These are phyloP conservation scores for Crinitomyces ghanaensis DNA, from an alignment of 805 yeast genomes.

Conservation along the genomic window DNA sequence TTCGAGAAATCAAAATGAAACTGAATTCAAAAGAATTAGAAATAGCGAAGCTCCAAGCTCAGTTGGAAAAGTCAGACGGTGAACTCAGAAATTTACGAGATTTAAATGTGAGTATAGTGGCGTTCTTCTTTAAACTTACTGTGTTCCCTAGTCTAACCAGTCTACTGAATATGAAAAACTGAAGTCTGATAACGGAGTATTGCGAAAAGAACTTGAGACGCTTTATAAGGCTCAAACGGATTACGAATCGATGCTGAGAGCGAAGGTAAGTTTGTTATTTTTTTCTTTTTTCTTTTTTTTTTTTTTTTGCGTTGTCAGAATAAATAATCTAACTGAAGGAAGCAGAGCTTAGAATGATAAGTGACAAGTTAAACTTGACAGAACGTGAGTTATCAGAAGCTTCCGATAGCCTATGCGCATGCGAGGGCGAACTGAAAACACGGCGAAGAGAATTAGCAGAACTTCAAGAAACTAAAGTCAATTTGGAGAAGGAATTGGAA, in stretches of 20 bases:
- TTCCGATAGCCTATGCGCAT: no score
- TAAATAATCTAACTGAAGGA: no score
- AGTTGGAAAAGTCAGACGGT: slow-evolving; percentile 20
- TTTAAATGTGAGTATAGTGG: no score
- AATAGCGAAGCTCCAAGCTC: slow-evolving; percentile 20
- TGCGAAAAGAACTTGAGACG: slow-evolving; percentile 30
- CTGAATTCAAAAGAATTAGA: slow-evolving; percentile 12
- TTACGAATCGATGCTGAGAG: slow-evolving; percentile 26
- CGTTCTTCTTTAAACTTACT: no score
- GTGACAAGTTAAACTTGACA: not conserved
- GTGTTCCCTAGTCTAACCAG: no score
- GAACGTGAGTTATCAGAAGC: not conserved
- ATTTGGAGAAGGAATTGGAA: slow-evolving; percentile 35
- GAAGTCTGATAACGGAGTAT: slow-evolving; percentile 34
- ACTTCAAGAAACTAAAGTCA: slow-evolving; percentile 7
- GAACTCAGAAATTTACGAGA: no score
- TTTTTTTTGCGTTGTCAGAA: not conserved
- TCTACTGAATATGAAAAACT: no score
- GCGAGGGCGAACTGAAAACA: slow-evolving; percentile 21
- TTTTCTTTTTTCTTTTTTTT: not conserved
- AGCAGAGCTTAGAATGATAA: no score
- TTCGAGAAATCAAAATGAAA: slow-evolving; percentile 2
- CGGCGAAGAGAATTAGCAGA: slow-evolving; percentile 19
- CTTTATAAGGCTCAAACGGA: slow-evolving; percentile 29
- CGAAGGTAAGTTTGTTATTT: slow-evolving; percentile 17